phyloP scores from a whole-genome alignment of 495 filamentous ascomycete species.

The Apodospora peruviana region DNA sequence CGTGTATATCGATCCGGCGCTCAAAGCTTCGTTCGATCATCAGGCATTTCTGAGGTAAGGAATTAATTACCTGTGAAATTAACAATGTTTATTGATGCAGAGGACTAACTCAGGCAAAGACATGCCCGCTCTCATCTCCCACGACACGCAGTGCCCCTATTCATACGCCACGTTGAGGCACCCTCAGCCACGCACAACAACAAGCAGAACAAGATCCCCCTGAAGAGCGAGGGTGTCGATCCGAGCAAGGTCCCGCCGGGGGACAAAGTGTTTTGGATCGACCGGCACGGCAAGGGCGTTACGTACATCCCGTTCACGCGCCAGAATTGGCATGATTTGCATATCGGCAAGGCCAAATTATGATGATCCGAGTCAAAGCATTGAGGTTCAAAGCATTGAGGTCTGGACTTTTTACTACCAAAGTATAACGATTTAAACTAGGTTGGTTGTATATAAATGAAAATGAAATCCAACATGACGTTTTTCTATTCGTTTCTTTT shows the following conservation, averaged over 20 bases:
- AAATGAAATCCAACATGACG: too few species aligned
- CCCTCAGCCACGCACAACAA: constrained; percentile 70
- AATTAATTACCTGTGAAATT: neutral
- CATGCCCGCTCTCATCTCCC: constrained; percentile 55
- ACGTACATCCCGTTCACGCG: constrained; percentile 53
- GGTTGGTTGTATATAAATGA: too few species aligned
- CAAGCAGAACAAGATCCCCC: constrained; percentile 75
- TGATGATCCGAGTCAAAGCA: constrained; percentile 23
- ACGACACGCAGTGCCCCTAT: constrained; percentile 71
- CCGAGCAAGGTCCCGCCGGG: constrained; percentile 49
- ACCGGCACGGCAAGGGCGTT: constrained; percentile 38
- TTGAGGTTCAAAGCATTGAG: neutral
- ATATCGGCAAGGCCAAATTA: constrained; percentile 43
- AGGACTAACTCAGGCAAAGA: constrained; percentile 19
- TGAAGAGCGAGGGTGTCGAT: constrained; percentile 67
- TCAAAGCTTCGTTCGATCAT: constrained; percentile 45
- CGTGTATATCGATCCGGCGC: constrained; percentile 39
- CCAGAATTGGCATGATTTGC: constrained; percentile 53
- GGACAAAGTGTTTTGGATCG: constrained; percentile 52
- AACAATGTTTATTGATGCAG: neutral
- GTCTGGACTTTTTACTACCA: neutral
- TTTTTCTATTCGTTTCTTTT: too few species aligned
- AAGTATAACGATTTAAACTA: too few species aligned
- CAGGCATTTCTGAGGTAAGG: constrained; percentile 44
- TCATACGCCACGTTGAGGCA: constrained; percentile 57